A percentile compares a stretch with the other conserved stretches of the same genome.
Conservation (phyloP, 768 basidiomycete genomes). For the Gautieria morchelliformis region DNA sequence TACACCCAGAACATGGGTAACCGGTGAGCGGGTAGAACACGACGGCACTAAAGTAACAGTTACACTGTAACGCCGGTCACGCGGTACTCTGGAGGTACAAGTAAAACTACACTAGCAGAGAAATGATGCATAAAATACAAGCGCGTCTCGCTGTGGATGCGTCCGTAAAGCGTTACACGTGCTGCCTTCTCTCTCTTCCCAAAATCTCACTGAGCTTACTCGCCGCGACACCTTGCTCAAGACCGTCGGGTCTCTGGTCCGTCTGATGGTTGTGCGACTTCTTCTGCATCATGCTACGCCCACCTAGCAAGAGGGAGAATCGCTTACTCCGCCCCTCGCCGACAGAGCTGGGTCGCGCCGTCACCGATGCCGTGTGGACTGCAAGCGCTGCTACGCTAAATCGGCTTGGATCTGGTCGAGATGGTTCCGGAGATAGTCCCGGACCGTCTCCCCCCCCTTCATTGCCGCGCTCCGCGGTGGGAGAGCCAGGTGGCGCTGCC, state of each 20-base stretch:
- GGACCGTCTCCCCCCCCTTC: constrained; percentile 36
- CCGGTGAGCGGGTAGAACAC: too few species aligned
- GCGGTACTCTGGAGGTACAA: too few species aligned
- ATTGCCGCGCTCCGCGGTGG: constrained; percentile 36
- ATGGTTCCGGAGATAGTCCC: not conserved
- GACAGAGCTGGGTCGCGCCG: constrained; percentile 37
- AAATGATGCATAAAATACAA: too few species aligned
- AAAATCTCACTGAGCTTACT: constrained; percentile 47
- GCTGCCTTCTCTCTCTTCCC: constrained; percentile 20
- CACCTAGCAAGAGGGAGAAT: constrained; percentile 52
- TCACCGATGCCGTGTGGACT: constrained; percentile 62
- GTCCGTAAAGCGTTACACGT: not conserved
- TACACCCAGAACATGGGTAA: too few species aligned
- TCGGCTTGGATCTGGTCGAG: constrained; percentile 34
- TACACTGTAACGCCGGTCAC: too few species aligned
- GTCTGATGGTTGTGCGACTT: constrained; percentile 2
- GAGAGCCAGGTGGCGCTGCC: not conserved
- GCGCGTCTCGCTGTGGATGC: too few species aligned
- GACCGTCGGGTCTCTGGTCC: constrained; percentile 12
- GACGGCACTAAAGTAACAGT: too few species aligned
- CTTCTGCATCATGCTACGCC: constrained; percentile 14
- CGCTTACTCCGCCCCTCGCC: constrained; percentile 35
- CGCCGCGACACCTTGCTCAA: constrained; percentile 35
- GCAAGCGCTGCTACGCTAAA: constrained; percentile 75
- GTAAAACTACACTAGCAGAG: too few species aligned